Conservation (phyloP, 2,329 filamentous ascomycete species). For the Aspergillus ibericus region DNA sequence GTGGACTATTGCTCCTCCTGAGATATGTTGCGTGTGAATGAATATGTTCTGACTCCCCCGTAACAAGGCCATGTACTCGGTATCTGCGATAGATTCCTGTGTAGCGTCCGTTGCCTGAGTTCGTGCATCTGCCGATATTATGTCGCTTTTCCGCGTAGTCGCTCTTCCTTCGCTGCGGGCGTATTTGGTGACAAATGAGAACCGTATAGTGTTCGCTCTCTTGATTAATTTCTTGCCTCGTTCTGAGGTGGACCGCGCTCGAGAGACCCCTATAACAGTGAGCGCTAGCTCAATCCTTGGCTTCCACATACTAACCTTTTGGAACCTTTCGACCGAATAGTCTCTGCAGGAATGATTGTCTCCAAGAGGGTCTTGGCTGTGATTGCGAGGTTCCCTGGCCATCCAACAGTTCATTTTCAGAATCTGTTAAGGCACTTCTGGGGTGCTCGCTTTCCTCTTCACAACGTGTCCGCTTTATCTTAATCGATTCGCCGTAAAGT, state of each 20-base stretch:
- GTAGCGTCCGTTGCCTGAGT: constrained; percentile 4
- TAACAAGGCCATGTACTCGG: constrained; percentile 19
- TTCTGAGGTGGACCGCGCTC: constrained; percentile 22
- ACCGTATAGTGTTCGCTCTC: constrained; percentile 30
- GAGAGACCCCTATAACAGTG: constrained; percentile 22
- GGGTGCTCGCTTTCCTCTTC: constrained; percentile 21
- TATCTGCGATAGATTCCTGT: constrained; percentile 16
- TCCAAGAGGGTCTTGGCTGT: constrained; percentile 18
- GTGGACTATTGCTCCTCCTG: constrained; percentile 28
- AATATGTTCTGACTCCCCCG: constrained; percentile 22
- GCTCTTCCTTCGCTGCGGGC: constrained; percentile 18
- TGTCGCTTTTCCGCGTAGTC: constrained; percentile 15
- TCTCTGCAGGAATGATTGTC: constrained; percentile 25
- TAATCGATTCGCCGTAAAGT: constrained; percentile 8
- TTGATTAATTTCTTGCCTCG: constrained; percentile 29
- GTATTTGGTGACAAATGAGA: constrained; percentile 28
- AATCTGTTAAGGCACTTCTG: constrained; percentile 8
- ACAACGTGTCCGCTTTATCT: constrained; percentile 19
- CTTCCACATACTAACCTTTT: constrained; percentile 20
- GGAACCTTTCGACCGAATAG: constrained; percentile 28
- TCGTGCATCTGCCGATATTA: constrained; percentile 10
- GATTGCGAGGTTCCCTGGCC: constrained; percentile 8
- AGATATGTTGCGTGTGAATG: constrained; percentile 28
- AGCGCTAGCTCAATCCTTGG: not conserved
- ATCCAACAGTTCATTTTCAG: constrained; percentile 13